Percentiles rank a stretch among this genome's conserved stretches.
phyloP scores from a whole-genome alignment of 2,329 filamentous ascomycete genomes.

The Fusarium pseudocircinatum region DNA sequence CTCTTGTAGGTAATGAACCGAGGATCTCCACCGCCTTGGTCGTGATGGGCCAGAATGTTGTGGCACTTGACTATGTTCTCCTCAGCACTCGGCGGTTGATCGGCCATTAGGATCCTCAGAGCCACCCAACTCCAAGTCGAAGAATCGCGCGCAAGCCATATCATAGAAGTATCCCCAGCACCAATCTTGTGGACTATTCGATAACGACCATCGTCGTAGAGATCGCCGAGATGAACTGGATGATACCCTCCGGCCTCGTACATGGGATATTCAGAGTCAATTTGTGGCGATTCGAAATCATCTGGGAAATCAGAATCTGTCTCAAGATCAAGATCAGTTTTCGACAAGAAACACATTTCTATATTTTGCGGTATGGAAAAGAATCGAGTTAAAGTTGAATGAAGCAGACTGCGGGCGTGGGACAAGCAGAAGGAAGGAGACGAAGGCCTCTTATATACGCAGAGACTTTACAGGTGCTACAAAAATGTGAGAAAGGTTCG shows the following conservation, averaged over 20 bases:
- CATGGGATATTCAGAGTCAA: neutral
- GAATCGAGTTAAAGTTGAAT: too few species aligned
- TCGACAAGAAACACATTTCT: neutral
- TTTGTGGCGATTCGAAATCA: neutral
- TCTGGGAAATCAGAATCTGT: neutral
- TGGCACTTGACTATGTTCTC: neutral
- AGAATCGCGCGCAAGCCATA: neutral
- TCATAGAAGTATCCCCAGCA: neutral
- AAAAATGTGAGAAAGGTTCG: too few species aligned
- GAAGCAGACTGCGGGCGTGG: neutral
- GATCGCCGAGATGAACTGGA: neutral
- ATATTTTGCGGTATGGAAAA: fast-evolving
- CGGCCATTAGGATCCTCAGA: neutral
- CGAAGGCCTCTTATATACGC: neutral
- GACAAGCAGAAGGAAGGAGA: too few species aligned
- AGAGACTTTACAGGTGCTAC: too few species aligned
- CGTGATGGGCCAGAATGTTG: neutral
- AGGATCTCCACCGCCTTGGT: fast-evolving
- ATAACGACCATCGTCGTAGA: neutral
- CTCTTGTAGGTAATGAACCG: neutral
- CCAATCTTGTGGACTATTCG: neutral
- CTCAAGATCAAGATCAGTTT: neutral
- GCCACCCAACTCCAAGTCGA: neutral
- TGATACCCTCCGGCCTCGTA: neutral
- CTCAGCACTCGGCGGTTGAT: neutral